Percentiles rank a stretch among this genome's conserved stretches.
These are phyloP conservation scores for Aureobasidium musti DNA, from an alignment of 2,329 filamentous ascomycete genomes.

Conservation along the genomic window DNA sequence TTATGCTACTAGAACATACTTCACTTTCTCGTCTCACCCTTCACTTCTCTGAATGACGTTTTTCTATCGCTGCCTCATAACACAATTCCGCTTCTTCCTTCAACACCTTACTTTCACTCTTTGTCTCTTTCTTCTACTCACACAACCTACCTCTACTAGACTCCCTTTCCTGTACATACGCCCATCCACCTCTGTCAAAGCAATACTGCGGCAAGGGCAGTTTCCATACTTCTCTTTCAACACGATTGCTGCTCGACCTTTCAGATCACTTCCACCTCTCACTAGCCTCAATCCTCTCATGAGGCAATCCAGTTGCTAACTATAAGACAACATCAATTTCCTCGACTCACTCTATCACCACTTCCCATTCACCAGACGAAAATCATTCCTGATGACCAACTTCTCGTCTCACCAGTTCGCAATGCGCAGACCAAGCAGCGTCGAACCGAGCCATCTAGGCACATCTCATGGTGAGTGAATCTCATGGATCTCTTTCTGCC, in stretches of 20 bases:
- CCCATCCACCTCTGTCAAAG: not conserved
- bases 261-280: not conserved
- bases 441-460: not conserved
- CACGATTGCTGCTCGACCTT: not conserved
- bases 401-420: not conserved
- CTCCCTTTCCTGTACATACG: not conserved
- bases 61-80: not conserved
- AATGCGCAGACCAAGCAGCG: not conserved
- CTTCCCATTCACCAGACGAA: not conserved
- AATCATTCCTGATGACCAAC: not conserved
- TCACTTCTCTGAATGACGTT: not conserved
- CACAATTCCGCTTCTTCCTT: not conserved
- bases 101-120: not conserved
- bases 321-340: not conserved
- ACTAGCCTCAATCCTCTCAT: too few relatives aligned
- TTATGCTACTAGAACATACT: not conserved
- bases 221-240: not conserved
- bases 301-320: not conserved
- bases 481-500: too few relatives aligned
- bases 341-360: not conserved
- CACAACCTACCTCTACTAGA: not conserved
- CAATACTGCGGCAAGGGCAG: not conserved
- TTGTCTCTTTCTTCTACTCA: not conserved
- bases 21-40: not conserved
- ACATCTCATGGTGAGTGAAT: not conserved